phyloP scores from a whole-genome alignment of 305 asterid species.

The Fraxinus dipetala region DNA sequence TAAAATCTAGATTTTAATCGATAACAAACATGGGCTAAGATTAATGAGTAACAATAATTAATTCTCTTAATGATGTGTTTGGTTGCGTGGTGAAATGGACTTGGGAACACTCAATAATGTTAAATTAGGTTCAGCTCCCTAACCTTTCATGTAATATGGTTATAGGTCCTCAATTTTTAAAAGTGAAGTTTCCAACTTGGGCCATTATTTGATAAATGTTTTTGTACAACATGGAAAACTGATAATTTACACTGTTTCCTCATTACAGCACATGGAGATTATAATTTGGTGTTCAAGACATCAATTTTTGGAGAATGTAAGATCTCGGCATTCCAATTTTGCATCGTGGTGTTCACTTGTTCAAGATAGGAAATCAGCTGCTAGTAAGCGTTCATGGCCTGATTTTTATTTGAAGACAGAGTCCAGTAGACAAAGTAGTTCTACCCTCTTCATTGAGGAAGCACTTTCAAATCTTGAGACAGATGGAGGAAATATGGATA shows the following conservation, averaged over 20 bases:
- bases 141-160: background rate
- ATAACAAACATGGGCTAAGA: constrained; percentile 10
- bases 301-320: constrained; percentile 66
- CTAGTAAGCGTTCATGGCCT: constrained; percentile 83
- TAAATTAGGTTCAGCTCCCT: background rate
- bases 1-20: background rate
- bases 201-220: constrained; percentile 10
- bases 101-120: background rate
- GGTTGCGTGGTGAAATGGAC: background rate
- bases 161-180: background rate
- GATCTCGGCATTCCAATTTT: constrained; percentile 46
- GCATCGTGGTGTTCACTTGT: constrained; percentile 62
- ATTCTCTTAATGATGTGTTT: background rate
- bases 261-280: constrained; percentile 77
- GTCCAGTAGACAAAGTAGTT: constrained; percentile 32
- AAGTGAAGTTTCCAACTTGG: background rate
- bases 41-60: background rate
- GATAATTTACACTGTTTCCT: constrained; percentile 5
- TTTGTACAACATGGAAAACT: constrained; percentile 5
- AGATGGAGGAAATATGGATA: constrained; percentile 46
- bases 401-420: constrained; percentile 39
- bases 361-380: constrained; percentile 69
- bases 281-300: constrained; percentile 88
- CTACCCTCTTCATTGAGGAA: constrained; percentile 84
- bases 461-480: constrained; percentile 79